Evolutionary conservation across 2,329 filamentous ascomycete genomes (phyloP), one percentile per base, ranked within the genome.

Genomic region (Alternaria ethzedia): DNA sequence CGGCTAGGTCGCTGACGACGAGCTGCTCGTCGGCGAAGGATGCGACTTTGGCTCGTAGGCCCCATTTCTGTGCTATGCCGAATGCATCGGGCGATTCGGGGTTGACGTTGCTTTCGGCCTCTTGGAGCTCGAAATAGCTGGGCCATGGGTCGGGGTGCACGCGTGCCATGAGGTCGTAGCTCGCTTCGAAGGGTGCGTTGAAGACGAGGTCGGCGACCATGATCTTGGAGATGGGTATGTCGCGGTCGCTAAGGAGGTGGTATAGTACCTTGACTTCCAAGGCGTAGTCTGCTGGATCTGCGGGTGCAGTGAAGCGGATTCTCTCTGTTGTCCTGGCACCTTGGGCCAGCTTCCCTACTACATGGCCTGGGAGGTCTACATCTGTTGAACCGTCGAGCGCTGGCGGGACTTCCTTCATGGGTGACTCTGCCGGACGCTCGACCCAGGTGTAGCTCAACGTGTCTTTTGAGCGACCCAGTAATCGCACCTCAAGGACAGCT

Each of bases 141-240:
- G 96, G 94, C 95, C 96, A 99, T 3, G 88, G 85, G 52, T 91
- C 90, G 0, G 86, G 80, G 78, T 97, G 91, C 4, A 97, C 84
- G 10, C 91, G 87, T 11, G 96, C 94, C 12, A 90, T 86, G 65
- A 98, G 88, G 66, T 96, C 93, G 78, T 97, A 97, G 73, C 92
- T 96, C 15, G 94, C 92, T 80, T 97, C 94, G 72, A 99, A 98
- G 0, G 95, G 93, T 54, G 89, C 90, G 57, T 93, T 88, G 59
- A 97, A 86, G 41, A 89, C 87, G 6, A 98, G 79, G 57, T 90
- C 89, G 43, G 91, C 86, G 1, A 88, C 85, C 21, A 91, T 82
- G 3, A 86, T 88, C 78, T 96, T 95, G 41, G 90, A 88, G 43
- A 98, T 91, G 2, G 91, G 90, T 1, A 94, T 97, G 54, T 91